phyloP scores from a whole-genome alignment of 2,329 filamentous ascomycete genomes.

The Xylaria digitata region DNA sequence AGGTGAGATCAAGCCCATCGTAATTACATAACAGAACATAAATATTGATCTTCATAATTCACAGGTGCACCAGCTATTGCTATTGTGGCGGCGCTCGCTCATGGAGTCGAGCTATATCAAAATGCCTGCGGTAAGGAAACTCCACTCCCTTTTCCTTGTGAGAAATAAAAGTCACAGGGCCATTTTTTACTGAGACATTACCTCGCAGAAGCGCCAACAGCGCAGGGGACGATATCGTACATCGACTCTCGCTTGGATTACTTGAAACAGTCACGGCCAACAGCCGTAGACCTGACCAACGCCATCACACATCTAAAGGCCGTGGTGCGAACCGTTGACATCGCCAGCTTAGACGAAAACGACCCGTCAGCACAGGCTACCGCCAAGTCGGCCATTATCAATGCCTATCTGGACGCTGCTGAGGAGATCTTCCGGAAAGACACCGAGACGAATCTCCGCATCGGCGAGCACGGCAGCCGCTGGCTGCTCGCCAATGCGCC shows the following conservation, averaged over 20 bases:
- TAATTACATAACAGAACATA: neutral
- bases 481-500: conserved; percentile 77
- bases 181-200: conserved; percentile 8
- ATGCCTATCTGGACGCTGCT: conserved; percentile 80
- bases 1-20: conserved; percentile 52
- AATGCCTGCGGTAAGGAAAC: conserved; percentile 57
- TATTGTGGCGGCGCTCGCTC: conserved; percentile 91
- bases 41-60: neutral
- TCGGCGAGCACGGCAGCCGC: conserved; percentile 83
- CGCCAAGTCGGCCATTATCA: conserved; percentile 66
- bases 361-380: conserved; percentile 47
- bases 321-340: conserved; percentile 64
- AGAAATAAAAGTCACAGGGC: too few species aligned
- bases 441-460: conserved; percentile 85
- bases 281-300: conserved; percentile 93
- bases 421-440: conserved; percentile 90
- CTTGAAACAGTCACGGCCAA: conserved; percentile 88
- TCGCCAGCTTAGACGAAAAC: conserved; percentile 47
- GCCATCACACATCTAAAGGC: conserved; percentile 83
- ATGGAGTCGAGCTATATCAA: conserved; percentile 84
- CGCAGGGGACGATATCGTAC: conserved; percentile 72
- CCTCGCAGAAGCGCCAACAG: conserved; percentile 53
- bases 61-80: conserved; percentile 91
- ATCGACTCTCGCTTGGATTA: conserved; percentile 85
- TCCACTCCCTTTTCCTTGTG: neutral